phyloP scores from a whole-genome alignment of 1,139 yeast genomes.

The Sugiyamaella pinicola region DNA sequence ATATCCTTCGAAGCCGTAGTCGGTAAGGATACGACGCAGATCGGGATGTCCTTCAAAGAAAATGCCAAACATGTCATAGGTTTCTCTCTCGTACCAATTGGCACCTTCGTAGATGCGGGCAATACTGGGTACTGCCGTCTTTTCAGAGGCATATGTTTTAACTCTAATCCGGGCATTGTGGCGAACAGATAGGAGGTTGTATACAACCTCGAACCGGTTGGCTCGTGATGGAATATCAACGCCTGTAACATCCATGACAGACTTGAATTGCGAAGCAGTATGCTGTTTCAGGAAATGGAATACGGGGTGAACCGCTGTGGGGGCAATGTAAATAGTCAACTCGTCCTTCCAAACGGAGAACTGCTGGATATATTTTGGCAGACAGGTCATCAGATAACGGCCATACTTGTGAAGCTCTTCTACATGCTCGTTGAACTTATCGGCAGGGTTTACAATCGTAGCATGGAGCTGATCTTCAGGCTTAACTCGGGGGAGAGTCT shows the following conservation, averaged over 20 bases:
- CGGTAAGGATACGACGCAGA: conserved; percentile 86
- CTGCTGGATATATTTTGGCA: conserved; percentile 83
- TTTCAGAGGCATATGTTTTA: conserved; percentile 85
- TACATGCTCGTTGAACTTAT: conserved; percentile 63
- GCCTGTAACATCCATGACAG: conserved; percentile 80
- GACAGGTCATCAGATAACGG: conserved; percentile 69
- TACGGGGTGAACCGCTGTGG: conserved; percentile 71
- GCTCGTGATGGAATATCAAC: conserved; percentile 85
- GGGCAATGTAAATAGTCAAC: conserved; percentile 74
- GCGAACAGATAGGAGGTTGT: conserved; percentile 77
- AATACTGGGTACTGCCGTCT: conserved; percentile 77
- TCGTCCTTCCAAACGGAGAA: conserved; percentile 92
- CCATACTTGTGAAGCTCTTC: conserved; percentile 87
- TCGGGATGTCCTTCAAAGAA: conserved; percentile 91
- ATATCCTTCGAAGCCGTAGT: conserved; percentile 91
- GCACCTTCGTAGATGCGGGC: conserved; percentile 74
- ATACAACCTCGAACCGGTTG: conserved; percentile 84
- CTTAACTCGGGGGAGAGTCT: conserved; percentile 40
- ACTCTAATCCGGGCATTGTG: conserved; percentile 87
- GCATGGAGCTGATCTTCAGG: conserved; percentile 49
- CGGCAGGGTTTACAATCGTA: conserved; percentile 77
- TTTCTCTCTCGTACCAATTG: conserved; percentile 89
- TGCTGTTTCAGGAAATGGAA: conserved; percentile 73
- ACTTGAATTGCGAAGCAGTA: conserved; percentile 77
- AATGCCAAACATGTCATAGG: conserved; percentile 82